Conservation (phyloP, 1,139 yeast genomes). For the Yamadazyma friedrichii region DNA sequence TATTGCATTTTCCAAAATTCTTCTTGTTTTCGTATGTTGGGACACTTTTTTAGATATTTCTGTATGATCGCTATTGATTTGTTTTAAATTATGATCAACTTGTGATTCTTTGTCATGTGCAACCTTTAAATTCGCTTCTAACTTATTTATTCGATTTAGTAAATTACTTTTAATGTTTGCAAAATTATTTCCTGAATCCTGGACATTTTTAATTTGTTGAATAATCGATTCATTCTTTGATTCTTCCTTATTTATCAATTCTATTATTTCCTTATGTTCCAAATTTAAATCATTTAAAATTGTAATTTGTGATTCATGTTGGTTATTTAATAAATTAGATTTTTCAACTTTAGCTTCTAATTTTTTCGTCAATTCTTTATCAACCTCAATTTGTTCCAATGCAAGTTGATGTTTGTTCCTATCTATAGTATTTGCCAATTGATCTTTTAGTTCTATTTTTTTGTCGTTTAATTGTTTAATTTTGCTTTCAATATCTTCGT, state of each 20-base stretch:
- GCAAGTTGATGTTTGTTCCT: constrained; percentile 20
- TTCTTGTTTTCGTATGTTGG: constrained; percentile 27
- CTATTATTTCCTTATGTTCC: constrained; percentile 13
- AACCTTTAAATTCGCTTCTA: constrained; percentile 11
- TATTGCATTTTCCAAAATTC: constrained; percentile 52
- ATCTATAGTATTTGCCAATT: constrained; percentile 14
- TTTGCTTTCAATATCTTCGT: constrained; percentile 19
- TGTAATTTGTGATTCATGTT: not conserved
- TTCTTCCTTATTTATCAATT: constrained; percentile 1
- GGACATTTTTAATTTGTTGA: constrained; percentile 1
- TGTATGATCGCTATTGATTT: constrained; percentile 1
- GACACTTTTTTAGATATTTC: constrained; percentile 9
- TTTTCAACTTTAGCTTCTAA: constrained; percentile 6
- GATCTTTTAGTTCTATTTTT: constrained; percentile 9
- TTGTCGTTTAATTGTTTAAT: constrained; percentile 15
- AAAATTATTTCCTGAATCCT: constrained; percentile 8
- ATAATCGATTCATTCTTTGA: not conserved
- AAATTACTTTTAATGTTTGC: constrained; percentile 9
- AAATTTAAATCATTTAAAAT: not conserved
- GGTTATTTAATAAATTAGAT: constrained; percentile 2
- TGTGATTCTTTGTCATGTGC: constrained; percentile 7
- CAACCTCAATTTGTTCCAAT: constrained; percentile 16
- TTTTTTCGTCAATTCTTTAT: constrained; percentile 8
- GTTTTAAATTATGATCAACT: constrained; percentile 4
- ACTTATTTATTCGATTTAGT: constrained; percentile 8